Conservation (phyloP, 2,329 filamentous ascomycete genomes). For the Chalara sp. region DNA sequence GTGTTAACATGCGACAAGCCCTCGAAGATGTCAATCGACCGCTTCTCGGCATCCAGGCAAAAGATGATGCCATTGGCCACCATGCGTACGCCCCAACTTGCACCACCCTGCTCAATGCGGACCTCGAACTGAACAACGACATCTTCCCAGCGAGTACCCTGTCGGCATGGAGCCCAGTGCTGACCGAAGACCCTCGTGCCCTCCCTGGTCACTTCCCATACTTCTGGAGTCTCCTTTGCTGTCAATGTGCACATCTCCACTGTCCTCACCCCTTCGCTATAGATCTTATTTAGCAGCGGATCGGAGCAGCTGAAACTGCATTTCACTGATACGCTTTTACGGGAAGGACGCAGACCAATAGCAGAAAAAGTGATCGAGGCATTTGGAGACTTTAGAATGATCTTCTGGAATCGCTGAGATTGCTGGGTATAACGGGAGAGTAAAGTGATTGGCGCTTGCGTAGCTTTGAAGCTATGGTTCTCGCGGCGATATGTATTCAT, state of each 20-base stretch:
- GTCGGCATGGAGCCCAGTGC: conserved; percentile 18
- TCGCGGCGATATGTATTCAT: no score
- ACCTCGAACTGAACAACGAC: conserved; percentile 12
- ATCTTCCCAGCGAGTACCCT: conserved; percentile 16
- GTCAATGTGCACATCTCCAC: conserved; percentile 18
- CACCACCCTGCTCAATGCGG: conserved; percentile 13
- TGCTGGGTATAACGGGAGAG: no score
- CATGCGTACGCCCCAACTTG: conserved; percentile 18
- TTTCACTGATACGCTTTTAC: no score
- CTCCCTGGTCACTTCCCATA: conserved; percentile 15
- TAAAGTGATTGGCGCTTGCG: no score
- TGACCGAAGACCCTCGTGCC: conserved; percentile 15
- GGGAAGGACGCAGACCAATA: no score
- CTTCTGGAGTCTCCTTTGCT: conserved; percentile 14
- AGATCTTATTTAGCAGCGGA: no score
- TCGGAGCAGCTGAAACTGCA: no score
- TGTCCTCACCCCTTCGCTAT: no score
- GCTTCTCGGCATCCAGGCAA: conserved; percentile 9
- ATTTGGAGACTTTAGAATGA: no score
- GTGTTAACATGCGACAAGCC: conserved; percentile 13
- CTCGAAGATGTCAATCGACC: conserved; percentile 12
- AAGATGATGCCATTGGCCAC: conserved; percentile 19
- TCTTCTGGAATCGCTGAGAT: no score
- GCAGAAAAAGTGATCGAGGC: no score
- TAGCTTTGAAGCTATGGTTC: no score